Evolutionary conservation across 23 red algal species (phyloP), one percentile per base, ranked within the genome.

Genomic region (Gracilaria vermiculophylla): DNA sequence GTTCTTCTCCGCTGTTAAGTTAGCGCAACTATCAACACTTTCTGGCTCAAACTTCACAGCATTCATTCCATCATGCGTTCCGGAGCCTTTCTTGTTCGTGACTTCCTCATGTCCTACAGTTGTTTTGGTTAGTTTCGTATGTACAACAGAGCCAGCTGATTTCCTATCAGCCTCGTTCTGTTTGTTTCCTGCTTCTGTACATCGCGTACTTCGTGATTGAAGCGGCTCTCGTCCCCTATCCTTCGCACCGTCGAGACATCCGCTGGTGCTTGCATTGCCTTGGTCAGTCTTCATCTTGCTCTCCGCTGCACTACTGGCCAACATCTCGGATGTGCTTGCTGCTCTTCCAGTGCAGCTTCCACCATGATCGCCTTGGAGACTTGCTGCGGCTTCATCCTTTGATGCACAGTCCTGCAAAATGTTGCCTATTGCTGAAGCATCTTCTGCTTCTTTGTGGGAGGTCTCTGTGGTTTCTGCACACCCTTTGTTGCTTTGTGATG

Each of bases 41-140:
- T 64, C 58, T 34, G 58, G 29, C 35, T 64, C 58, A 24, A 13
- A 14, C 29, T 64, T 64, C 58, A 64, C 58, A 25, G 58, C 29
- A 14, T 1, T 64, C 58, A 9, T 28, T 13, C 28, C 58, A 31
- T 16, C 29, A 64, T 28, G 28, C 29, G 29, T 64, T 64, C 29
- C 58, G 21, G 58, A 64, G 16, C 28, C 29, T 34, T 2, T 28
- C 20, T 1, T 15, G 28, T 64, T 31, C 58, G 8, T 15, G 43
- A 47, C 12, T 17, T 11, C 35, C 29, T 15, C 58, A 36, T 2
- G 58, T 11, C 29, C 12, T 35, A 31, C 58, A 64, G 21, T 17
- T 64, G 58, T 64, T 15, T 64, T 64, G 32, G 58, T 64, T 64
- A 64, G 58, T 64, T 28, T 64, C 16, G 58, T 64, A 64, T 64